Evolutionary conservation across 2,329 filamentous ascomycete genomes (phyloP).

Genomic region (Xylaria sp.): DNA sequence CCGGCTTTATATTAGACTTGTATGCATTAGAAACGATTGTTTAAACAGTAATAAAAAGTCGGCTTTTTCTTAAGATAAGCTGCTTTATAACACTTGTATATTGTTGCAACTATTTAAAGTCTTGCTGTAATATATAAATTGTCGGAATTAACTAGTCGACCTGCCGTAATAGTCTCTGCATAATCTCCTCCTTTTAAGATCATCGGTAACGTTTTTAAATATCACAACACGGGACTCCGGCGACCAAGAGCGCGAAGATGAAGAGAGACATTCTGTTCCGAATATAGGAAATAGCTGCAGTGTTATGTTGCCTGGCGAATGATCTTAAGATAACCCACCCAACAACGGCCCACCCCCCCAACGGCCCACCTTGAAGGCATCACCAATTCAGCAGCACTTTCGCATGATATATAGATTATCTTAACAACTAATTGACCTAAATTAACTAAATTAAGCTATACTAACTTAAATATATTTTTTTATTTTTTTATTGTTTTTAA

Average conservation of each 20-base stretch:
- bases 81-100: conserved; percentile 22
- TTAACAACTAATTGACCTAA: too few species aligned
- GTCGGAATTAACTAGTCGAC: conserved; percentile 15
- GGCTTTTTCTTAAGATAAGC: not conserved
- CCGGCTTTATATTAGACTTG: not conserved
- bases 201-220: not conserved
- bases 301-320: conserved; percentile 7
- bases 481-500: too few species aligned
- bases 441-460: too few species aligned
- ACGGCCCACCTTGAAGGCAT: too few species aligned
- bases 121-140: conserved; percentile 14
- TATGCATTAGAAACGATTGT: conserved; percentile 9
- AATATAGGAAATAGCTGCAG: conserved; percentile 4
- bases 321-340: too few species aligned
- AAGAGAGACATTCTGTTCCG: conserved; percentile 5
- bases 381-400: too few species aligned
- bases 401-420: too few species aligned
- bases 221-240: conserved; percentile 4
- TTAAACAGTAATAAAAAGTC: not conserved
- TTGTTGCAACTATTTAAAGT: conserved; percentile 24
- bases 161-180: conserved; percentile 6
- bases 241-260: not conserved
- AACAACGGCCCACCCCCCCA: too few species aligned
- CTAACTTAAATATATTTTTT: too few species aligned
- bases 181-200: not conserved